Conservation (phyloP, 805 yeast species). For the Scheffersomyces coipomensis region DNA sequence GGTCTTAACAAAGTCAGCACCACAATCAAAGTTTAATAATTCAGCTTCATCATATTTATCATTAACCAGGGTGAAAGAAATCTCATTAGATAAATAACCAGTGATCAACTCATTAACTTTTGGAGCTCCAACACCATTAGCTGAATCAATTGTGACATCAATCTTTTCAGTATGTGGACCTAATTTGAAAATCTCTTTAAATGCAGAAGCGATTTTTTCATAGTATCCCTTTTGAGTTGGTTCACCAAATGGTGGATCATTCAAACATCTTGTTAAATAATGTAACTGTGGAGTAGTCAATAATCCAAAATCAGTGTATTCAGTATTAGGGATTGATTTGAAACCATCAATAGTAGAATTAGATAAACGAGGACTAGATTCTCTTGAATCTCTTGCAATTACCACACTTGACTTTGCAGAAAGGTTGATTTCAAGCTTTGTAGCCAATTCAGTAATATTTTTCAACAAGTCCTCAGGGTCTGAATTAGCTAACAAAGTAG, state of each 20-base stretch:
- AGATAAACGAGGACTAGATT: slow-evolving; percentile 68
- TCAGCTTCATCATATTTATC: slow-evolving; percentile 52
- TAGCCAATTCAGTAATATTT: slow-evolving; percentile 37
- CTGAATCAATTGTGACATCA: slow-evolving; percentile 75
- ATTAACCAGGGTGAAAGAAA: slow-evolving; percentile 51
- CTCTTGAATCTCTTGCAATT: slow-evolving; percentile 87
- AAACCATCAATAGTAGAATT: slow-evolving; percentile 63
- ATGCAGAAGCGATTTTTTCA: slow-evolving; percentile 55
- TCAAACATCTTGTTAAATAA: slow-evolving; percentile 71
- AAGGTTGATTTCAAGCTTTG: slow-evolving; percentile 46
- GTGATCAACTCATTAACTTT: slow-evolving; percentile 53
- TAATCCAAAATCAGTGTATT: slow-evolving; percentile 56
- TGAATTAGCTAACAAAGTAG: slow-evolving; percentile 79
- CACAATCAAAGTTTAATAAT: slow-evolving; percentile 74
- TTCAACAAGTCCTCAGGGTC: slow-evolving; percentile 40
- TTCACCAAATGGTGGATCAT: slow-evolving; percentile 63
- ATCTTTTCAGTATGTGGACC: slow-evolving; percentile 23
- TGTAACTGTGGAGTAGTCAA: slow-evolving; percentile 95
- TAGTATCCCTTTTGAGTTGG: slow-evolving; percentile 71
- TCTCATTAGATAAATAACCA: slow-evolving; percentile 33
- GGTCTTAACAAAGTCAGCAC: slow-evolving; percentile 95
- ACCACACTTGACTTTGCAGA: slow-evolving; percentile 46
- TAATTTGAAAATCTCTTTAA: slow-evolving; percentile 40
- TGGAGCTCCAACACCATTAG: slow-evolving; percentile 96
- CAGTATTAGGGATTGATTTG: slow-evolving; percentile 41